phyloP scores from a whole-genome alignment of 176 grass and related monocot genomes.

The Otatea glauca region DNA sequence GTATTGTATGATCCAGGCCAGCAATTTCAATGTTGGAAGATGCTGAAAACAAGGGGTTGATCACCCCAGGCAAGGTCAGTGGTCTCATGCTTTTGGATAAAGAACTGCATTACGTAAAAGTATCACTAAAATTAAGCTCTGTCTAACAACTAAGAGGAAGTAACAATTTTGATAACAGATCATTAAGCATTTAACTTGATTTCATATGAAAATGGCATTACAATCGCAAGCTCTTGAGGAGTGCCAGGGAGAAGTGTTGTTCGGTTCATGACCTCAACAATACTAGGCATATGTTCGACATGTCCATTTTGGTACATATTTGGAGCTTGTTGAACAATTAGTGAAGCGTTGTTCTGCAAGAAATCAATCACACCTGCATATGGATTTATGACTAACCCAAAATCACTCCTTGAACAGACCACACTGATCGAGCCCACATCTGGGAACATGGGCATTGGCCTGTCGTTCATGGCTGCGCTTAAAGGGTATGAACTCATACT shows the following conservation, averaged over 20 bases:
- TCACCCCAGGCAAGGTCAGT: slow-evolving; percentile 90
- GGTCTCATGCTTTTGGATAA: not conserved
- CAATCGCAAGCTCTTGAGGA: not conserved
- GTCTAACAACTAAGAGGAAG: not conserved
- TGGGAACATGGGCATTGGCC: slow-evolving; percentile 86
- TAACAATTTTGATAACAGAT: not conserved
- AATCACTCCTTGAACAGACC: slow-evolving; percentile 50
- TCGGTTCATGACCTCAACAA: not conserved
- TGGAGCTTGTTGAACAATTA: not conserved
- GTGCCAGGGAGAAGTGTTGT: not conserved
- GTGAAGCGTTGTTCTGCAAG: not conserved
- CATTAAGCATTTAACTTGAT: too few relatives aligned
- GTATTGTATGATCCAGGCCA: slow-evolving; percentile 51
- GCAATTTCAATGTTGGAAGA: slow-evolving; percentile 91
- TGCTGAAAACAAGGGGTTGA: slow-evolving; percentile 85
- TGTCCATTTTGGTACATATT: slow-evolving; percentile 3
- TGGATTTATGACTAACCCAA: not conserved
- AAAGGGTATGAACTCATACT: slow-evolving; percentile 91
- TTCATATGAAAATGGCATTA: not conserved
- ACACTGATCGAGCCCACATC: slow-evolving; percentile 89
- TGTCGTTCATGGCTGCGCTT: slow-evolving; percentile 71
- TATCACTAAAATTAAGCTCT: not conserved
- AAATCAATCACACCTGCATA: not conserved
- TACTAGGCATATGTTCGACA: not conserved
- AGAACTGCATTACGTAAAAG: not conserved